A percentile compares a stretch with the other conserved stretches of the same genome.
These are phyloP conservation scores for Xylaria bambusicola DNA, from an alignment of 495 filamentous ascomycete genomes.

Conservation along the genomic window DNA sequence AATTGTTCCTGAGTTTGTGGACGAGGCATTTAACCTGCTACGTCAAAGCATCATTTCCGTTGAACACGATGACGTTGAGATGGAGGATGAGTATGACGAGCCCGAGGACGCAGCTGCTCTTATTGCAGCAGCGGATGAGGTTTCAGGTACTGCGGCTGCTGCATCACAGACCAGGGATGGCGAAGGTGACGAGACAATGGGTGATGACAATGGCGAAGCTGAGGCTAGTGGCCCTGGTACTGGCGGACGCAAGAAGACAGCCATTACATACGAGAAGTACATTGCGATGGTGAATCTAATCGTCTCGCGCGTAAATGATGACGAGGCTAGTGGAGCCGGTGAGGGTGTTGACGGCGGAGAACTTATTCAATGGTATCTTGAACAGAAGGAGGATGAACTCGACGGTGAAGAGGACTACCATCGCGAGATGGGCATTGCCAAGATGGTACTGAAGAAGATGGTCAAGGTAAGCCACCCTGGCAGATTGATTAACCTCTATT, in stretches of 20 bases:
- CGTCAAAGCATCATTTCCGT: conserved; percentile 95
- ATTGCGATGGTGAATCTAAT: conserved; percentile 84
- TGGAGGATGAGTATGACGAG: conserved; percentile 75
- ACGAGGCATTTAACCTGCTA: conserved; percentile 86
- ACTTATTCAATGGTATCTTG: conserved; percentile 87
- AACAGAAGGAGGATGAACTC: conserved; percentile 87
- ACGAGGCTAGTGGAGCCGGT: conserved; percentile 74
- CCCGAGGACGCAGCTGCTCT: conserved; percentile 39
- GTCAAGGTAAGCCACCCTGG: conserved; percentile 71
- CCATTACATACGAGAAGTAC: conserved; percentile 95
- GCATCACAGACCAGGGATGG: conserved; percentile 41
- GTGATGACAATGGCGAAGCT: conserved; percentile 49
- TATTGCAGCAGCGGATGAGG: conserved; percentile 47
- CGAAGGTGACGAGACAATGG: conserved; percentile 75
- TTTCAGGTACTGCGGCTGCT: conserved; percentile 28
- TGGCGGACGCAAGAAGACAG: conserved; percentile 67
- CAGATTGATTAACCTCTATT: not conserved
- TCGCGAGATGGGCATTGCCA: conserved; percentile 71
- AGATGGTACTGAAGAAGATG: conserved; percentile 93
- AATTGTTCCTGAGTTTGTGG: conserved; percentile 78
- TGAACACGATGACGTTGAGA: conserved; percentile 96
- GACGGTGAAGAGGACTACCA: conserved; percentile 76
- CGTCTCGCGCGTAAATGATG: conserved; percentile 68
- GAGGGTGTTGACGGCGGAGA: conserved; percentile 89
- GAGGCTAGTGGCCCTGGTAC: conserved; percentile 44